These are phyloP conservation scores for Solanum peruvianum DNA, from an alignment of 257 asterid species.

Conservation along the genomic window DNA sequence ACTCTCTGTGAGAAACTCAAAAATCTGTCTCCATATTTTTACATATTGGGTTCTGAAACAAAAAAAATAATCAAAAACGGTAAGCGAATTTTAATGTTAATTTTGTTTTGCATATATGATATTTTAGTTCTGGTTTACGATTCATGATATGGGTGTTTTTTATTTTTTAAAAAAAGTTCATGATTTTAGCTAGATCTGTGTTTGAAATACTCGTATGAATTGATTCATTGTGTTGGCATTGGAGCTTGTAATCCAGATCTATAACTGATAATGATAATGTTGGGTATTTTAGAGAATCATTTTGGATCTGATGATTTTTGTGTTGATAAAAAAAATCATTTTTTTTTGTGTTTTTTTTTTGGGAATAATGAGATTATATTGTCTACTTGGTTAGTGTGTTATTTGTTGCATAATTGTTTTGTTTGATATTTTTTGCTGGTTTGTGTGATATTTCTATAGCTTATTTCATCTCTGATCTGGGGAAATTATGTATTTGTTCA, in stretches of 20 bases:
- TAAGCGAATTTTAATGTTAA: background rate
- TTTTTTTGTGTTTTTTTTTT: background rate
- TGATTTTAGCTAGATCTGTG: conserved; percentile 2
- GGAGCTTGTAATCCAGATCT: background rate
- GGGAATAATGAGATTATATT: background rate
- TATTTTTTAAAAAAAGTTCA: background rate
- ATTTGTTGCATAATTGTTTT: background rate
- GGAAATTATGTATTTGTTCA: background rate
- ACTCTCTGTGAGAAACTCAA: background rate
- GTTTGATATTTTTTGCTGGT: background rate
- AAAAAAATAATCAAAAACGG: background rate
- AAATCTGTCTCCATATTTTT: background rate
- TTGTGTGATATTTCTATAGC: background rate
- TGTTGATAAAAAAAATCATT: background rate
- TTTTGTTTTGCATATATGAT: background rate
- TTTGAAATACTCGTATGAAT: background rate
- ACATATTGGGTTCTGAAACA: background rate
- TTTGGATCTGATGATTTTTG: background rate
- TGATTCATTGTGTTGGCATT: background rate
- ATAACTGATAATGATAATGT: background rate
- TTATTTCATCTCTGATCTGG: background rate
- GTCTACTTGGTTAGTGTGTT: background rate
- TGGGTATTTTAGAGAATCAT: background rate
- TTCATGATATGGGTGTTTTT: conserved; percentile 1
- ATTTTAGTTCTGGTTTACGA: background rate